Evolutionary conservation across 164 flowering plant genomes (phyloP), one percentile per base, ranked within the genome.

Genomic region (Aristolochia fimbriata): DNA sequence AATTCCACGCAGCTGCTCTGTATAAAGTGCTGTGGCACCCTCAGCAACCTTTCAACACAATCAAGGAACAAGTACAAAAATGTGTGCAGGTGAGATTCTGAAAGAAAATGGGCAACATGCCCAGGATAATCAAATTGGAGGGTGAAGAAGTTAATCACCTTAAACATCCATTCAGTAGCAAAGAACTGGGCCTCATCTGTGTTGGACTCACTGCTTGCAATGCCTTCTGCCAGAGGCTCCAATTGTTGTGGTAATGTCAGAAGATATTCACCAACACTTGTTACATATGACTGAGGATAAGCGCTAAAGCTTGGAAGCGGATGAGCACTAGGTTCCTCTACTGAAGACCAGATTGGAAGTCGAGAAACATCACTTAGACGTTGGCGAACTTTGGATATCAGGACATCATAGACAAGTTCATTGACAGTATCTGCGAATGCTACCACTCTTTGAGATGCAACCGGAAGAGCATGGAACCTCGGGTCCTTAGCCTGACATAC

Each of bases 81-180:
- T 55, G 47, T 7, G 46, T 46, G 55, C n/a, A 66, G 48, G 31
- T 20, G 56, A 23, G 15, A 22, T 10, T 21, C 25, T 22, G 30
- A 52, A 52, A 6, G 15, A 23, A 6, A 23, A 15, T 22, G 55
- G 15, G 25, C 21, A 3, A 30, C 17, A 30, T 15, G 45, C 19
- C 4, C 52, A 49, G 52, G 52, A 49, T 1, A 12, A 53, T 24
- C 43, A 19, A 43, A 3, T 15, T 15, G 24, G 31, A 1, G 12
- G 21, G 20, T 27, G 31, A 27, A 17, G 12, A 55, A 9, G 4
- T 16, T 52, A 10, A 33, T 67, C 78, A 94, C 99, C 97, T 94
- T 94, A 75, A 91, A 94, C 99, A 91, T 91, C 99, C 99, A 94
- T 75, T 94, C 97, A 51, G 99, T 87, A 56, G 99, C 99, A 71